Evolutionary conservation across 1,284 basidiomycete species (phyloP).

Genomic region (Trichosporon sp.): DNA sequence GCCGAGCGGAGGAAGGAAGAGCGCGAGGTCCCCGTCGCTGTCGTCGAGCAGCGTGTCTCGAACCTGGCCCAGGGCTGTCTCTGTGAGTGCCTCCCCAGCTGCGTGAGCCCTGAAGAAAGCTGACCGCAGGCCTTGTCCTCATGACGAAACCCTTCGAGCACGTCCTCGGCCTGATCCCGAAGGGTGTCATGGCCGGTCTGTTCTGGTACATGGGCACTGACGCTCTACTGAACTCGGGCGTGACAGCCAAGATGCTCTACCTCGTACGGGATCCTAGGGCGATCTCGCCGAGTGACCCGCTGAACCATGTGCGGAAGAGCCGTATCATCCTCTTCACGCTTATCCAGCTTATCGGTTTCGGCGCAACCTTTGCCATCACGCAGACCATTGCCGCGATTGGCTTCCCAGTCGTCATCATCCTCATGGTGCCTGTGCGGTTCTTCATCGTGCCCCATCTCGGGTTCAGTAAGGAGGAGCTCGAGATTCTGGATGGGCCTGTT

Average conservation of each 20-base stretch:
- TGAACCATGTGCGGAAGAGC: conserved; percentile 72
- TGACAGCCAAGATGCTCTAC: conserved; percentile 80
- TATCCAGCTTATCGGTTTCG: conserved; percentile 84
- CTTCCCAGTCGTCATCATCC: conserved; percentile 85
- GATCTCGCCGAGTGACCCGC: conserved; percentile 68
- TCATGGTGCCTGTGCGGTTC: conserved; percentile 80
- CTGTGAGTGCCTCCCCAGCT: conserved; percentile 59
- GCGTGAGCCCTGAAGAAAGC: conserved; percentile 26
- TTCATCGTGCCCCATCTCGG: conserved; percentile 73
- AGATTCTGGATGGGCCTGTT: conserved; percentile 82
- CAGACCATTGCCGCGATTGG: conserved; percentile 90
- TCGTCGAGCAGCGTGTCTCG: conserved; percentile 86
- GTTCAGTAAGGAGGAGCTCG: conserved; percentile 78
- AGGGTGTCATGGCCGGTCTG: conserved; percentile 61
- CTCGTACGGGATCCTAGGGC: conserved; percentile 74
- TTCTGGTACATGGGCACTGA: conserved; percentile 85
- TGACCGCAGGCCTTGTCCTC: conserved; percentile 61
- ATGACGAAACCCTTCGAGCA: conserved; percentile 80
- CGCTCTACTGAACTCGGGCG: conserved; percentile 78
- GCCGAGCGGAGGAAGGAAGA: conserved; percentile 43
- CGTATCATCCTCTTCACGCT: conserved; percentile 75
- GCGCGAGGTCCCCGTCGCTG: conserved; percentile 69
- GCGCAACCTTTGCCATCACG: conserved; percentile 85
- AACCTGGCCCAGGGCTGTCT: conserved; percentile 81
- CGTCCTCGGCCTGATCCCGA: conserved; percentile 72